Base-by-base conservation (phyloP, 805 yeast genomes). In the Ogataea paraovalis region DNA sequence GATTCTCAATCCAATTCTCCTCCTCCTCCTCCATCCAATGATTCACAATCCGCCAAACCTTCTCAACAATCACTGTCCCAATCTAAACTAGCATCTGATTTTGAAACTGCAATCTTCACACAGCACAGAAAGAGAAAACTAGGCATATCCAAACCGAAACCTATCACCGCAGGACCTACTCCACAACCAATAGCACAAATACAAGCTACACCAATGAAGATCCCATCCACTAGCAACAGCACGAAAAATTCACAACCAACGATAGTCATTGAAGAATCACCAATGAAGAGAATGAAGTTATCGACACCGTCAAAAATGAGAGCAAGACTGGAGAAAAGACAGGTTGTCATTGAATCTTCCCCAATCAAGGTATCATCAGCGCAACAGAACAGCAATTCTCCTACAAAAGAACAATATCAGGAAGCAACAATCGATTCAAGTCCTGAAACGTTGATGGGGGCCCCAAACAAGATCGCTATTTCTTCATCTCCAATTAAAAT, bases 201-300 rank as follows among this genome's bases (percentile, higher is more conserved):
- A 3, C 50, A 56, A 23, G 64, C 65, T 0, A 64, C 70, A 0
- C 68, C 69, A 1, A 50, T 58, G 41, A 63, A 61, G 43, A 47
- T 46, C 27, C 34, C 30, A 39, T 16, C 30, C 14, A 39, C 10
- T 23, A 37, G 23, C 28, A 41, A 4, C 38, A 28, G n/a, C 22
- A 30, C 9, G 18, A 20, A n/a, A 27, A 20, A 10, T 10, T 23
- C 30, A n/a, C 16, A 14, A 3, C 20, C 37, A n/a, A 41, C 45
- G 7, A n/a, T 39, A 23, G 41, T 49, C 14, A 54, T 58, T 34
- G 58, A 59, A 37, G 57, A 57, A 21, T 57, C 65, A 4, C 64
- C 64, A 8, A 42, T 46, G 6, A 51, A 51, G 18, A 39, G 22
- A n/a, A 12, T 34, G n/a, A 18, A 38, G n/a, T 6, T 38, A 16